Conservation (phyloP, 2,329 filamentous ascomycete species). For the Diplodia sapinea region DNA sequence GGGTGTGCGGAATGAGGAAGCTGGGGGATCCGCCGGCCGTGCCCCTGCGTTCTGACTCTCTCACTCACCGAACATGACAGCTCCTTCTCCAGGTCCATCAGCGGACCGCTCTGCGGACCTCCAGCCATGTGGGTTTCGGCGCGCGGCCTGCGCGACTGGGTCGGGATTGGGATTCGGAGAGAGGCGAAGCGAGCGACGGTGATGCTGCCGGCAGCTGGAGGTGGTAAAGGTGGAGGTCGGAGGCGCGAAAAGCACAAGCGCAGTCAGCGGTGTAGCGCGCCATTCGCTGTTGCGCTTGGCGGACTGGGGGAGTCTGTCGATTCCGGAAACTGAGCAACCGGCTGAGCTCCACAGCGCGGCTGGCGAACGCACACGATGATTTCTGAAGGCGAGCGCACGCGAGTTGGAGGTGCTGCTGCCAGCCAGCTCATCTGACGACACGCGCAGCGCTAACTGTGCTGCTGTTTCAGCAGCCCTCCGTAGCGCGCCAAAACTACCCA, state of each 20-base stretch:
- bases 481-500: slow-evolving; percentile 15
- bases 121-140: slow-evolving; percentile 10
- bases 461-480: neutral
- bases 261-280: slow-evolving; percentile 28
- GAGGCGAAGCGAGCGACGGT: neutral
- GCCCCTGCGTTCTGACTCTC: slow-evolving; percentile 21
- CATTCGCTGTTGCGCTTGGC: slow-evolving; percentile 27
- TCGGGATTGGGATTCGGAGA: neutral
- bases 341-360: slow-evolving; percentile 6
- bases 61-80: slow-evolving; percentile 86
- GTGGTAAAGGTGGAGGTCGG: neutral
- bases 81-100: slow-evolving; percentile 82
- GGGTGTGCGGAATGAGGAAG: slow-evolving; percentile 13
- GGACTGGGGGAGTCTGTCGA: slow-evolving; percentile 11
- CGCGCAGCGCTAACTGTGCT: too few relatives aligned
- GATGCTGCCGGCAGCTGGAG: slow-evolving; percentile 22
- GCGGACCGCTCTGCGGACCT: slow-evolving; percentile 5
- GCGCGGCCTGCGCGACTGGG: slow-evolving; percentile 21
- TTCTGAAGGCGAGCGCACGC: slow-evolving; percentile 2
- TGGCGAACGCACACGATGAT: slow-evolving; percentile 21
- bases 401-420: neutral
- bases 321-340: slow-evolving; percentile 16
- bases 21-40: slow-evolving; percentile 27
- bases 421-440: slow-evolving; percentile 12
- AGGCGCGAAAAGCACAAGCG: slow-evolving; percentile 20